Evolutionary conservation across 2,329 filamentous ascomycete genomes (phyloP), one percentile per base, ranked within the genome.

Genomic region (Trichoderma breve): DNA sequence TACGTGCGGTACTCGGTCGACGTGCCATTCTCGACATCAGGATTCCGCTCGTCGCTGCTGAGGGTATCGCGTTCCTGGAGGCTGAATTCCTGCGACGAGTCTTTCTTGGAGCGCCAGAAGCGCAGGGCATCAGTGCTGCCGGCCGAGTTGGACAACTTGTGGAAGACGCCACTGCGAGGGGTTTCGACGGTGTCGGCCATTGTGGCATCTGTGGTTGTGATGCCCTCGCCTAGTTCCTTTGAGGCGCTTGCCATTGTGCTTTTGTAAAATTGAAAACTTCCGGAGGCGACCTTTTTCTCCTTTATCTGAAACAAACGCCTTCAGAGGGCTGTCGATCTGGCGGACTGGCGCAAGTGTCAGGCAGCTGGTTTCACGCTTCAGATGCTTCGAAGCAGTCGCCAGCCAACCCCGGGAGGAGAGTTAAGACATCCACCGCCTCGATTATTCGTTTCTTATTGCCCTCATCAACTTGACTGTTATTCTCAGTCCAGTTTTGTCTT

Each of bases 1-100:
- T 98, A 98, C 12, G 83, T 84, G 68, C 80, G 80, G 70, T 84
- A 85, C 73, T 79, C 77, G n/a, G 73, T 76, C 24, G 79, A 77
- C 72, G 18, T 79, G 74, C 76, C 77, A 28, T 47, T 74, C 26
- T 77, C 76, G 28, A 71, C 73, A 21, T 72, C 73, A 34, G 66
- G 32, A 36, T 21, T 61, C 26, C 28, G 60, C 15, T 71, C 69
- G 58, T 74, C 74, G 57, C 75, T 75, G 43, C 71, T 57, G 34
- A 70, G 21, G 11, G 58, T 47, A 11, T 58, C 55, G 28, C 76
- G 78, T 61, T 79, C 75, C 21, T 58, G 74, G n/a, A 80, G 74
- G 26, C 72, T 76, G 57, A 76, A 77, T 71, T 80, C 77, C 47
- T 75, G 76, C 2, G 78, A 79, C 21, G 74, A 76, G 8, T 78